Evolutionary conservation across 2,329 filamentous ascomycete genomes (phyloP).

Genomic region (Colletotrichum australisinense): DNA sequence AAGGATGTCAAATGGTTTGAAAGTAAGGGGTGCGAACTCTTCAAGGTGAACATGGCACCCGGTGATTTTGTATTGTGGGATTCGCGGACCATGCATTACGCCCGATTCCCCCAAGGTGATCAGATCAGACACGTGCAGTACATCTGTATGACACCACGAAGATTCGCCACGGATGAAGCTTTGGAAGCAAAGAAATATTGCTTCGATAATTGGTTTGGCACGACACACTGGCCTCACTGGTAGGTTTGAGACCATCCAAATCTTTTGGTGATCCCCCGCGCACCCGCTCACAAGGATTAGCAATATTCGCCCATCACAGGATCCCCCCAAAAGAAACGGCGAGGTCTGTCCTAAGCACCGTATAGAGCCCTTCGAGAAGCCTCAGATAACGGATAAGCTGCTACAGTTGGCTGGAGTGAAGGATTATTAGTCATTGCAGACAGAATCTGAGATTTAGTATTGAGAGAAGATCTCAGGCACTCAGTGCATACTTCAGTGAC

Average conservation of each 20-base stretch:
- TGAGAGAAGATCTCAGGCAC: not conserved
- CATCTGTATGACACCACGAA: conserved; percentile 49
- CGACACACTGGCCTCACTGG: conserved; percentile 47
- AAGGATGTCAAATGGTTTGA: conserved; percentile 45
- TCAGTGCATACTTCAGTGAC: too few species aligned
- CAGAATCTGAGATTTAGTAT: not conserved
- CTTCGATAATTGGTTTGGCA: conserved; percentile 41
- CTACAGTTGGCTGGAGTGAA: conserved; percentile 43
- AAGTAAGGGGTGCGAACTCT: conserved; percentile 33
- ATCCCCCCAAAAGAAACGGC: conserved; percentile 49
- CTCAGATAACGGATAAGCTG: conserved; percentile 40
- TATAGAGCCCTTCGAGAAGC: conserved; percentile 40
- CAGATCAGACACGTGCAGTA: conserved; percentile 50
- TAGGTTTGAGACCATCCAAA: not conserved
- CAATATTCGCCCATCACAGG: conserved; percentile 48
- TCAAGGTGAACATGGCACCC: conserved; percentile 38
- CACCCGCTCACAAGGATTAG: conserved; percentile 25
- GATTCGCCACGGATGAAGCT: conserved; percentile 46
- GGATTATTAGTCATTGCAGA: not conserved
- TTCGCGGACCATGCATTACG: conserved; percentile 38
- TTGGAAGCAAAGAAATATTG: conserved; percentile 36
- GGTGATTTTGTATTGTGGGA: conserved; percentile 50
- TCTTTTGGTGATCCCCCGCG: not conserved
- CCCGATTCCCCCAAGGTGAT: conserved; percentile 47
- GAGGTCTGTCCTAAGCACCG: conserved; percentile 49